These are phyloP conservation scores for Fereydounia khargensis DNA, from an alignment of 1,284 basidiomycete species.

Conservation along the genomic window DNA sequence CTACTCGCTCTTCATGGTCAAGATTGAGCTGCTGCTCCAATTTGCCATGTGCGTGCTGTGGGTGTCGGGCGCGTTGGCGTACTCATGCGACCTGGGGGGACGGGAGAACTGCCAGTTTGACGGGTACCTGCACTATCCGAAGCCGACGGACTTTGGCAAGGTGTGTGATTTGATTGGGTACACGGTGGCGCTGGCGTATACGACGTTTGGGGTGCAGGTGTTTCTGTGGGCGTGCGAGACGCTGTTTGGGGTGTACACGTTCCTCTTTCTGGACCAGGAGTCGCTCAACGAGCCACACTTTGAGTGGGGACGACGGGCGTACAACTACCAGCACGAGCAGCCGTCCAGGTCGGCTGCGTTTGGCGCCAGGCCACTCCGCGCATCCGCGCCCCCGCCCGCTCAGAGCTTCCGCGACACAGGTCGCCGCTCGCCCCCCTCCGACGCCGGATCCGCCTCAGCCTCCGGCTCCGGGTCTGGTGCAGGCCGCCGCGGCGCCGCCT, in stretches of 20 bases:
- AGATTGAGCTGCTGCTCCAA: constrained; percentile 54
- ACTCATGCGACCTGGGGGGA: constrained; percentile 56
- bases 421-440: constrained; percentile 2
- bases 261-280: constrained; percentile 60
- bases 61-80: constrained; percentile 57
- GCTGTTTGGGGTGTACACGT: constrained; percentile 50
- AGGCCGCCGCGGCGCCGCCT: constrained; percentile 35
- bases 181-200: constrained; percentile 54
- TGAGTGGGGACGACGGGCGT: constrained; percentile 53
- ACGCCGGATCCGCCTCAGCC: neutral
- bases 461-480: constrained; percentile 5
- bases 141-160: constrained; percentile 55
- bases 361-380: neutral
- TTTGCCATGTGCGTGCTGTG: constrained; percentile 56
- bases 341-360: constrained; percentile 5
- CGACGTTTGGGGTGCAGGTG: constrained; percentile 56
- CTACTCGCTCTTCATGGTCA: constrained; percentile 52
- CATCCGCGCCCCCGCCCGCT: constrained; percentile 1
- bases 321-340: constrained; percentile 44
- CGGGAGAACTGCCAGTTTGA: constrained; percentile 57
- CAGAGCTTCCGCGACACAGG: constrained; percentile 9
- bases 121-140: constrained; percentile 58
- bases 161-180: constrained; percentile 58
- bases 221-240: constrained; percentile 47
- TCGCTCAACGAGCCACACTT: constrained; percentile 60